Evolutionary conservation across 148 eudicot genomes (phyloP).

Genomic region (Rhododendron ovatum): DNA sequence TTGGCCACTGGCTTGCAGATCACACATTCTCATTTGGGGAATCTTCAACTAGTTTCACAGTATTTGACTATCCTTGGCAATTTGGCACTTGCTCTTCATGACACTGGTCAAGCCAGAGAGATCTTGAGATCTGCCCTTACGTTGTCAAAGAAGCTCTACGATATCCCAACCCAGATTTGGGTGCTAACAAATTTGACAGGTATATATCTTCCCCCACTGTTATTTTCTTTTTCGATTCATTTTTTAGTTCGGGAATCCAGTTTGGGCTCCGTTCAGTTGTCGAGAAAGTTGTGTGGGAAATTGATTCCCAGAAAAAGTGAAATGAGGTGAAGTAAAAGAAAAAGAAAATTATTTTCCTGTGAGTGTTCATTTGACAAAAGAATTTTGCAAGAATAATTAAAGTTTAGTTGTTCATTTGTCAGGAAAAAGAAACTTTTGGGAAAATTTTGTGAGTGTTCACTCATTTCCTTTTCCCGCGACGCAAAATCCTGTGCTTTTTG

Average conservation of each 20-base stretch:
- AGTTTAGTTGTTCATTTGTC: too few species aligned
- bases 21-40: slow-evolving; percentile 71
- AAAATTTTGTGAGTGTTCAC: too few species aligned
- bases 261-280: too few species aligned
- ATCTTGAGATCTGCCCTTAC: slow-evolving; percentile 92
- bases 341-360: too few species aligned
- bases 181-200: slow-evolving; percentile 81
- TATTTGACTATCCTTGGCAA: slow-evolving; percentile 87
- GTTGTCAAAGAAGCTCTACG: slow-evolving; percentile 85
- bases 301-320: too few species aligned
- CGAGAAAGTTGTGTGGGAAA: too few species aligned
- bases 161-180: slow-evolving; percentile 91
- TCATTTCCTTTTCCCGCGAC: too few species aligned
- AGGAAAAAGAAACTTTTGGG: too few species aligned
- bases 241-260: neutral
- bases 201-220: slow-evolving; percentile 10
- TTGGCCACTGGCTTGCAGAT: slow-evolving; percentile 91
- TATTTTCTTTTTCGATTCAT: neutral
- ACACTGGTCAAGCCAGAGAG: slow-evolving; percentile 88
- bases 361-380: too few species aligned
- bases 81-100: slow-evolving; percentile 93
- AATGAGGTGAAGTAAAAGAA: too few species aligned
- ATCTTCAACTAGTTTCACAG: slow-evolving; percentile 96
- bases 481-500: too few species aligned
- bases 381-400: too few species aligned